Evolutionary conservation across 2,329 filamentous ascomycete species (phyloP).

Genomic region (Lizonia empirigonia): DNA sequence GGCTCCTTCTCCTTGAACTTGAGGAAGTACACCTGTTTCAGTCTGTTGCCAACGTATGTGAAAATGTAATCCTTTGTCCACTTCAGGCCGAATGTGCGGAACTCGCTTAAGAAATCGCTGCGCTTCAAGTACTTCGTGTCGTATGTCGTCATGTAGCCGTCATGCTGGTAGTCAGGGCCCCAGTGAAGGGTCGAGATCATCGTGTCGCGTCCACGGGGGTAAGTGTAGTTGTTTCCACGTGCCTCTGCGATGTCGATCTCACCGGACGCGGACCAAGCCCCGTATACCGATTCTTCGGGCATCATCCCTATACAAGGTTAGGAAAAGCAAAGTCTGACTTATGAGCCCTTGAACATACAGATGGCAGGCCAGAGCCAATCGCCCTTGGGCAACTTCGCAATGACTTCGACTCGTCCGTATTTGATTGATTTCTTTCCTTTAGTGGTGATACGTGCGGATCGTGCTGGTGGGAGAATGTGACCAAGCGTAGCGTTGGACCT

Average conservation of each 20-base stretch:
- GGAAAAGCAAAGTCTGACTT: not conserved
- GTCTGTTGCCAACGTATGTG: slow-evolving; percentile 77
- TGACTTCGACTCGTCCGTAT: slow-evolving; percentile 80
- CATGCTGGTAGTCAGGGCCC: slow-evolving; percentile 55
- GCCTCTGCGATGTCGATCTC: slow-evolving; percentile 84
- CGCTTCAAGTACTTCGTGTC: slow-evolving; percentile 57
- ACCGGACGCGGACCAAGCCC: slow-evolving; percentile 75
- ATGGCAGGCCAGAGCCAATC: slow-evolving; percentile 91
- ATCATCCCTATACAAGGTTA: slow-evolving; percentile 45
- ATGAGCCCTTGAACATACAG: slow-evolving; percentile 51
- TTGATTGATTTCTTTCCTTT: slow-evolving; percentile 73
- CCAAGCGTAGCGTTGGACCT: slow-evolving; percentile 76
- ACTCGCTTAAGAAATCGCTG: slow-evolving; percentile 70
- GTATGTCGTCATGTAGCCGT: slow-evolving; percentile 33
- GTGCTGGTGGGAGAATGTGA: slow-evolving; percentile 74
- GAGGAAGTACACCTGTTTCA: slow-evolving; percentile 78
- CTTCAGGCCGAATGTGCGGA: slow-evolving; percentile 71
- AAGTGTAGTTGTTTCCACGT: slow-evolving; percentile 75
- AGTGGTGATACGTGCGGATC: slow-evolving; percentile 77
- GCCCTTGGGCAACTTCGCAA: slow-evolving; percentile 73
- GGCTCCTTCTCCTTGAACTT: slow-evolving; percentile 61
- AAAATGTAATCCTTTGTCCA: slow-evolving; percentile 87
- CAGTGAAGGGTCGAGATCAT: slow-evolving; percentile 79
- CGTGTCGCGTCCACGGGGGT: slow-evolving; percentile 77
- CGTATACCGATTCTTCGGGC: slow-evolving; percentile 72